Percentiles rank a stretch among this genome's conserved stretches.
Evolutionary conservation across 2,329 filamentous ascomycete species (phyloP).

Genomic region (Mariannaea elegans): DNA sequence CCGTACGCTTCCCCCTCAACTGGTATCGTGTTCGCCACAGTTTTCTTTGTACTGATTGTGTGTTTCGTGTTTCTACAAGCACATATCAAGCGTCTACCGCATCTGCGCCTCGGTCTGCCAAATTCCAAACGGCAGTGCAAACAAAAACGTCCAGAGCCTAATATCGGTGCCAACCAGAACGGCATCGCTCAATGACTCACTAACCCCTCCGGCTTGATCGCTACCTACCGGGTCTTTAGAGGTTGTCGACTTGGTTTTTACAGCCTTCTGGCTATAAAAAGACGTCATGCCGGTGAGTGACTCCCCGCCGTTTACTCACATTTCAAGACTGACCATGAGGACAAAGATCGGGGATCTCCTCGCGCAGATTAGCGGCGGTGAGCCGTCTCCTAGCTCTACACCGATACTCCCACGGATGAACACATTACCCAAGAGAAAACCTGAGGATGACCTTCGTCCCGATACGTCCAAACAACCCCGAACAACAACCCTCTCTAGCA

Average conservation of each 20-base stretch:
- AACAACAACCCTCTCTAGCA: slow-evolving; percentile 35
- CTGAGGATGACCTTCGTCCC: slow-evolving; percentile 58
- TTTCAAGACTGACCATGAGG: slow-evolving; percentile 27
- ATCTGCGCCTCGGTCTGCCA: slow-evolving; percentile 36
- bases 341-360: slow-evolving; percentile 48
- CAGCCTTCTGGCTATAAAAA: slow-evolving; percentile 20
- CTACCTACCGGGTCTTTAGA: slow-evolving; percentile 30
- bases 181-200: slow-evolving; percentile 41
- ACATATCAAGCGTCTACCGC: slow-evolving; percentile 28
- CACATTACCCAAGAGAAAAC: slow-evolving; percentile 63
- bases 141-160: slow-evolving; percentile 28
- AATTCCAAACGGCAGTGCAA: slow-evolving; percentile 23
- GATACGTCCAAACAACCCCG: slow-evolving; percentile 55
- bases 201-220: slow-evolving; percentile 34
- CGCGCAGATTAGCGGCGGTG: slow-evolving; percentile 66
- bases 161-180: slow-evolving; percentile 14
- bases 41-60: slow-evolving; percentile 25
- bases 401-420: slow-evolving; percentile 40
- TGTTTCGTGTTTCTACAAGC: slow-evolving; percentile 36
- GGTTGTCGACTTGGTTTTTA: slow-evolving; percentile 16
- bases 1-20: slow-evolving; percentile 31
- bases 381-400: slow-evolving; percentile 47
- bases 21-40: slow-evolving; percentile 37
- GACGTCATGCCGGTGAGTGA: slow-evolving; percentile 45
- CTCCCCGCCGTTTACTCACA: slow-evolving; percentile 8